phyloP scores from a whole-genome alignment of 169 alveolate genomes.

The Plasmodium chabaudi region DNA sequence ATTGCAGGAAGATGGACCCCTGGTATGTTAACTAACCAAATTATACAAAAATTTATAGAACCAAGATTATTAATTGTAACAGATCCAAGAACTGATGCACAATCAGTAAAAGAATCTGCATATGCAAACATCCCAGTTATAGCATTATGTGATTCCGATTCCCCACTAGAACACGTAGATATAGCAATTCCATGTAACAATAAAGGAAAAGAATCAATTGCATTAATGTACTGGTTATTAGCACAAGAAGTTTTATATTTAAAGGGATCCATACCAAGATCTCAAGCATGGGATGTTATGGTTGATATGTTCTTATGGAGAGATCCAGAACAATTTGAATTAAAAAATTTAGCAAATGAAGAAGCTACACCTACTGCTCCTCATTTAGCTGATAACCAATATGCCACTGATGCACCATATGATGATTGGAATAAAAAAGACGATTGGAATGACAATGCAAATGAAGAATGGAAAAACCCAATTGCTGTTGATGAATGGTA shows the following conservation, averaged over 20 bases:
- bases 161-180: slow-evolving; percentile 98
- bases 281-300: slow-evolving; percentile 93
- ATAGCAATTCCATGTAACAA: slow-evolving; percentile 99
- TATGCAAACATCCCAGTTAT: slow-evolving; percentile 98
- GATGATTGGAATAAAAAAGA: slow-evolving; percentile 76
- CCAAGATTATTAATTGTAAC: slow-evolving; percentile 99
- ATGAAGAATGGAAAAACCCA: slow-evolving; percentile 75
- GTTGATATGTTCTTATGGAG: slow-evolving; percentile 96
- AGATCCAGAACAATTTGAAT: slow-evolving; percentile 93
- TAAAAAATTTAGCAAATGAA: slow-evolving; percentile 78
- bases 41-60: slow-evolving; percentile 97
- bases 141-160: slow-evolving; percentile 98
- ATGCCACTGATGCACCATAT: slow-evolving; percentile 75
- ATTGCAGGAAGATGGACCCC: slow-evolving; percentile 99
- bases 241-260: slow-evolving; percentile 98
- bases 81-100: slow-evolving; percentile 98
- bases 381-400: slow-evolving; percentile 59
- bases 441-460: slow-evolving; percentile 75
- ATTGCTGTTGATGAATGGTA: slow-evolving; percentile 73
- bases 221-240: slow-evolving; percentile 98
- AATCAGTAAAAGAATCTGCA: slow-evolving; percentile 97
- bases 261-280: slow-evolving; percentile 92
- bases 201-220: slow-evolving; percentile 97
- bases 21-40: slow-evolving; percentile 99
- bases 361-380: slow-evolving; percentile 75